Conservation (phyloP, 371 early-diverging fungal species). For the Mortierella polycephala region DNA sequence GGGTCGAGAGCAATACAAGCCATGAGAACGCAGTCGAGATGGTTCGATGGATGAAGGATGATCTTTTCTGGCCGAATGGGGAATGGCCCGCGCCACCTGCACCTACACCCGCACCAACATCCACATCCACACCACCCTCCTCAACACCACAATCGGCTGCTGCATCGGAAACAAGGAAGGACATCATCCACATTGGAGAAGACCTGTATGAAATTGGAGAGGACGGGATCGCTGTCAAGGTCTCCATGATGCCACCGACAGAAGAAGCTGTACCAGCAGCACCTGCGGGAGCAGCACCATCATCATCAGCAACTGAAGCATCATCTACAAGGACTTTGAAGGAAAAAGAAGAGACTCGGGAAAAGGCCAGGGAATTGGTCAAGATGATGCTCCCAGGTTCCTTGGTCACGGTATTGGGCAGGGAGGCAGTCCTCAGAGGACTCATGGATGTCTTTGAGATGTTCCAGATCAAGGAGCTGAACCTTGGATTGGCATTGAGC, state of each 20-base stretch:
- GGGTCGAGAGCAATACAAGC: conserved; percentile 40
- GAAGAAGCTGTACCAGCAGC: neutral
- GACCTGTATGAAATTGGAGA: conserved; percentile 29
- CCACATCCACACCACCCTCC: neutral
- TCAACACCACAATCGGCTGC: neutral
- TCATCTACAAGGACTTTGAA: conserved; percentile 14
- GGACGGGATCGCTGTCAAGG: conserved; percentile 42
- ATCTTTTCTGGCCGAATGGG: conserved; percentile 50
- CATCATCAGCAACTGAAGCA: neutral
- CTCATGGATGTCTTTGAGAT: conserved; percentile 50
- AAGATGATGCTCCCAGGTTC: conserved; percentile 54
- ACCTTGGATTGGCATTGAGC: conserved; percentile 44
- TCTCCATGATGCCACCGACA: neutral
- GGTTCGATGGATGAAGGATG: conserved; percentile 54
- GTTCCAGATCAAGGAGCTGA: conserved; percentile 52
- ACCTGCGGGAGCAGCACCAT: neutral
- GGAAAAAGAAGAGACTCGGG: conserved; percentile 37
- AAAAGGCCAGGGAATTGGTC: conserved; percentile 42
- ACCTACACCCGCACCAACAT: neutral
- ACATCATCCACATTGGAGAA: conserved; percentile 17
- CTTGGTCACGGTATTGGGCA: conserved; percentile 59
- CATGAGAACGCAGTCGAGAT: conserved; percentile 42
- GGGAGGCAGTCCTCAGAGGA: conserved; percentile 49
- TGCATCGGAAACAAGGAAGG: conserved; percentile 2
- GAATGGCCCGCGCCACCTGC: conserved; percentile 29